phyloP scores from a whole-genome alignment of 345 rosid genomes.

The Raphanus sativus region DNA sequence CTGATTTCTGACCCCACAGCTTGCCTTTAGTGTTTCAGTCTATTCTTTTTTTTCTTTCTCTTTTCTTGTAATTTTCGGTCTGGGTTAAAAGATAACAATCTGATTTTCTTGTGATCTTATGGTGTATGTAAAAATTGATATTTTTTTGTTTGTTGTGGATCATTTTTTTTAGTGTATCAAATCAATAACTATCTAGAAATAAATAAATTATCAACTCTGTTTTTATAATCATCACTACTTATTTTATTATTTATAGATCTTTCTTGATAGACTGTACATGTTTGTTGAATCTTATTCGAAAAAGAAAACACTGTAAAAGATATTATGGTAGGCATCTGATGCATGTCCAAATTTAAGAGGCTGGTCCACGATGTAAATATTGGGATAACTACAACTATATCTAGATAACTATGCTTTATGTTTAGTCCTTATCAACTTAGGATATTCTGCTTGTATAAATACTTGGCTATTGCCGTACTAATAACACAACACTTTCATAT shows the following conservation, averaged over 20 bases:
- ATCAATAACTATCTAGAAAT: not conserved
- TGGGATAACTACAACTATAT: no score
- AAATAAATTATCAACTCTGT: not conserved
- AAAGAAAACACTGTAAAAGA: not conserved
- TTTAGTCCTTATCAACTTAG: no score
- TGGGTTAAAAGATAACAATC: not conserved
- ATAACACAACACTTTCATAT: no score
- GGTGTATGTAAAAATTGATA: not conserved
- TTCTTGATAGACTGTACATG: constrained; percentile 17
- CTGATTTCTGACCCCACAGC: not conserved
- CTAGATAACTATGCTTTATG: no score
- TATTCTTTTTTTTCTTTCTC: not conserved
- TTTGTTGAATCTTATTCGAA: not conserved
- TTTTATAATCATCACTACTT: not conserved
- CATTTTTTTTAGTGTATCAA: not conserved
- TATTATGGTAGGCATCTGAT: not conserved
- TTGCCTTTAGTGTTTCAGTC: not conserved
- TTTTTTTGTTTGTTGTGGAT: not conserved
- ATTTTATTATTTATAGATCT: not conserved
- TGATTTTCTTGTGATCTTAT: not conserved
- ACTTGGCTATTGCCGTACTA: no score
- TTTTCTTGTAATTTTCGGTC: not conserved
- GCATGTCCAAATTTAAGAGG: constrained; percentile 1
- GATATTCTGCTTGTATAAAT: no score
- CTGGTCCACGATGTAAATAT: constrained; percentile 9